Evolutionary conservation across 768 basidiomycete species (phyloP).

Genomic region (Russula vinacea): DNA sequence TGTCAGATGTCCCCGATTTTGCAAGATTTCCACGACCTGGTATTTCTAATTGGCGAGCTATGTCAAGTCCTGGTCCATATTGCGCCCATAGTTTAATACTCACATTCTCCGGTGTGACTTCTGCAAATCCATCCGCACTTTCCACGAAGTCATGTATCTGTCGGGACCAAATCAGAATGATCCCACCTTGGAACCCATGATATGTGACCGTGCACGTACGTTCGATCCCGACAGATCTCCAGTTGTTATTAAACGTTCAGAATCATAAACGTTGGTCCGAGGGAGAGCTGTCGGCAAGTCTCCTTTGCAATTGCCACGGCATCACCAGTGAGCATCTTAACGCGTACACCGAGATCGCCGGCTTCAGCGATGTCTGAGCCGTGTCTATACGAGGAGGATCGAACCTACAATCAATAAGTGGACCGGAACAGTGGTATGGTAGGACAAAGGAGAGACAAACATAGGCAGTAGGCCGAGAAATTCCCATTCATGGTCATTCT

Average conservation of each 20-base stretch:
- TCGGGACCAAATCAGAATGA: not conserved
- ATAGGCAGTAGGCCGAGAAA: conserved; percentile 41
- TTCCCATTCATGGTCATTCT: conserved; percentile 44
- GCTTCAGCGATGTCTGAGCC: conserved; percentile 47
- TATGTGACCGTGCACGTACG: conserved; percentile 8
- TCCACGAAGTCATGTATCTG: conserved; percentile 46
- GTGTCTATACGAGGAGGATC: conserved; percentile 49
- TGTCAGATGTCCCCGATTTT: conserved; percentile 42
- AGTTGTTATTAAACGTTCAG: conserved; percentile 42
- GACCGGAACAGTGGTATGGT: not conserved
- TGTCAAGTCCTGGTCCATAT: not conserved
- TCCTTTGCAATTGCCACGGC: conserved; percentile 51
- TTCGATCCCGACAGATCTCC: conserved; percentile 45
- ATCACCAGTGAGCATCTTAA: conserved; percentile 54
- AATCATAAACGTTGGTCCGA: conserved; percentile 48
- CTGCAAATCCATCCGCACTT: conserved; percentile 50
- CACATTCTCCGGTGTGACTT: conserved; percentile 49
- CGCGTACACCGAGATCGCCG: conserved; percentile 41
- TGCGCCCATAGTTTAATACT: conserved; percentile 13
- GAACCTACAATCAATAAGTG: conserved; percentile 37
- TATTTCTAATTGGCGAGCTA: conserved; percentile 27
- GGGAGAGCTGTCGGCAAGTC: conserved; percentile 44
- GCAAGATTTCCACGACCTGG: conserved; percentile 41
- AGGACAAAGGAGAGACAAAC: conserved; percentile 14
- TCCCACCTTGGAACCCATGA: not conserved